These are phyloP conservation scores for Candida nemodendra DNA, from an alignment of 805 yeast species.

Conservation along the genomic window DNA sequence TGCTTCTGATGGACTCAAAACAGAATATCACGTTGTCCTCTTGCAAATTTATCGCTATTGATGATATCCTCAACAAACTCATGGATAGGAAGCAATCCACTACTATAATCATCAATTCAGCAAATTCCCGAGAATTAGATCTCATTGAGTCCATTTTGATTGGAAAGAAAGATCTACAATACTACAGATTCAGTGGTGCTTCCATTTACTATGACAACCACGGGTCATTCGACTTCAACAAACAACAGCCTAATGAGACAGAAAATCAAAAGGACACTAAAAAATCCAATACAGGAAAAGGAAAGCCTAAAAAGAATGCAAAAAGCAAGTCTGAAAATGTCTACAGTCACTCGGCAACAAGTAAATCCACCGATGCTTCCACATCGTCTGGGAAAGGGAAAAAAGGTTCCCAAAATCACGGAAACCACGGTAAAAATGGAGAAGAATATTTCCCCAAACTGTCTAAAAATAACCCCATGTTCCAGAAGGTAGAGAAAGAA, in stretches of 20 bases:
- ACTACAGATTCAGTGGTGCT: conserved; percentile 66
- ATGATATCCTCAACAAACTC: conserved; percentile 43
- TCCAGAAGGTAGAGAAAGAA: conserved; percentile 17
- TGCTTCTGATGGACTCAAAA: conserved; percentile 64
- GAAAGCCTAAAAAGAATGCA: conserved; percentile 1
- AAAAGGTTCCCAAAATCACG: conserved; percentile 3
- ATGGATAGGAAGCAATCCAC: conserved; percentile 23
- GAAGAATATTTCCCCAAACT: conserved; percentile 33
- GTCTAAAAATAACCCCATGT: conserved; percentile 32
- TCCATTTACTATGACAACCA: conserved; percentile 42
- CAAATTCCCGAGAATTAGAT: conserved; percentile 67
- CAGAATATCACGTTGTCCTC: conserved; percentile 51
- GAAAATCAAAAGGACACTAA: conserved; percentile 5
- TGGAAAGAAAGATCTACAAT: conserved; percentile 62
- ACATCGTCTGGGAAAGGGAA: not conserved
- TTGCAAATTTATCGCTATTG: conserved; percentile 58
- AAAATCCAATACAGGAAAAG: conserved; percentile 6
- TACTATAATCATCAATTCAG: conserved; percentile 50
- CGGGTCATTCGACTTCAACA: conserved; percentile 31
- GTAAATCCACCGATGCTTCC: conserved; percentile 2
- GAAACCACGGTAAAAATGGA: conserved; percentile 9
- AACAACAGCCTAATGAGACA: conserved; percentile 12
- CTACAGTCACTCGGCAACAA: not conserved
- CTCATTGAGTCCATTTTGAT: conserved; percentile 72
- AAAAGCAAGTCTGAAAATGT: not conserved